These are phyloP conservation scores for Cinnamomum chago DNA, from an alignment of 164 flowering plant genomes.

Conservation along the genomic window DNA sequence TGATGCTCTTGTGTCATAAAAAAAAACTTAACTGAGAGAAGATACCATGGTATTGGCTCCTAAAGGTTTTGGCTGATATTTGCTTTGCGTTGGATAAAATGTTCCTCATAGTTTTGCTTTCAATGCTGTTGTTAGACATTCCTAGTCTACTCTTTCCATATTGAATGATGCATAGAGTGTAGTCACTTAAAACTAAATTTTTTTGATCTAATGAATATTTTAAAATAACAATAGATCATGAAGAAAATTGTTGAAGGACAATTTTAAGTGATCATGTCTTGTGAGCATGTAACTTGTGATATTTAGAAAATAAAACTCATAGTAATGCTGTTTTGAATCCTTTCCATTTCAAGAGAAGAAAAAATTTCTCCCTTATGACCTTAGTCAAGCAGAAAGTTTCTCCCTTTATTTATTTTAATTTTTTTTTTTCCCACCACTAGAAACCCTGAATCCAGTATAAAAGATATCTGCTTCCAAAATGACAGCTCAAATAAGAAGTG, in stretches of 20 bases:
- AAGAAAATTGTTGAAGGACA: neutral
- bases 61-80: neutral
- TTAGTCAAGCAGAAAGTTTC: no score
- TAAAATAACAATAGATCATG: neutral
- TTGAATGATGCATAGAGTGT: neutral
- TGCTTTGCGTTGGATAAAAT: neutral
- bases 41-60: neutral
- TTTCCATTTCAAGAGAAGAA: neutral
- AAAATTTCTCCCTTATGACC: neutral
- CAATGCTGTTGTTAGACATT: neutral
- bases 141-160: neutral
- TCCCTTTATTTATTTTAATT: no score
- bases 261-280: neutral
- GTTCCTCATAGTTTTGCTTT: neutral
- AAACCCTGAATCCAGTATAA: no score
- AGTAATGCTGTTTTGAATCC: no score
- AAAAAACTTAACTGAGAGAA: no score
- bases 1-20: no score
- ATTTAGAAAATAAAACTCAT: neutral
- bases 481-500: neutral
- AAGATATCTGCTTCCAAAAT: neutral
- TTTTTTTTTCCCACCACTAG: neutral
- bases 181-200: neutral
- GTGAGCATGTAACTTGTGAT: neutral
- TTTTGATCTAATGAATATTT: neutral